Evolutionary conservation across 495 filamentous ascomycete genomes (phyloP), one percentile per base, ranked within the genome.

Genomic region (Saxispiralis lemnorum): DNA sequence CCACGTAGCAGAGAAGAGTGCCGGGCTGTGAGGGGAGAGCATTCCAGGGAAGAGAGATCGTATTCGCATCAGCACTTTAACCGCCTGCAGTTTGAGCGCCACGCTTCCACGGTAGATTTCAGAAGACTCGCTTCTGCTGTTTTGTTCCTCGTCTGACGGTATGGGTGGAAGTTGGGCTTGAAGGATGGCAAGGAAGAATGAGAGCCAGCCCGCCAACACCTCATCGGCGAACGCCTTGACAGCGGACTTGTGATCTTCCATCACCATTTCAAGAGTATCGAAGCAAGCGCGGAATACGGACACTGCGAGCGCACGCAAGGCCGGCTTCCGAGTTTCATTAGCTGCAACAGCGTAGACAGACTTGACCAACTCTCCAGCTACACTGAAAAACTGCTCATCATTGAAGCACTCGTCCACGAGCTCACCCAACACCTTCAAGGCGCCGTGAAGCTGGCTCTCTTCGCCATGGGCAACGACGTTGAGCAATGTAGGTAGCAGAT

Each of bases 221-320:
- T 88, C 79, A 52, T 93, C 83, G 44, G 87, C 85, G 55, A 97
- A 97, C 1, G 68, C 68, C 57, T 82, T 85, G 39, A 97, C 83
- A 21, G 79, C 81, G 33, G 63, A 69, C 55, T 82, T 80, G 60
- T 95, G 81, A 46, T 86, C 82, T 46, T 93, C 86, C 64, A 92
- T 77, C 45, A 96, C 81, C 68, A 93, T 87, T 59, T 95, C 86
- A 66, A 97, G 72, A 41, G 84, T 85, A 59, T 96, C 85, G 56
- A 96, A 88, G 60, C 82, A 93, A 18, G 76, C 75, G 16, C 81
- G 72, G 66, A 96, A 95, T 32, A 94, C 81, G 16, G 78, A 76
- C 10, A 94, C 75, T 14, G 92, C 82, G 52, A 96, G 63, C 32
- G 83, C 81, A 20, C 89, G 73, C 38, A 93, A 64, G 18, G 71